Evolutionary conservation across 306 rosid species (phyloP), one percentile per base, ranked within the genome.

Genomic region (Begonia loranthoides): DNA sequence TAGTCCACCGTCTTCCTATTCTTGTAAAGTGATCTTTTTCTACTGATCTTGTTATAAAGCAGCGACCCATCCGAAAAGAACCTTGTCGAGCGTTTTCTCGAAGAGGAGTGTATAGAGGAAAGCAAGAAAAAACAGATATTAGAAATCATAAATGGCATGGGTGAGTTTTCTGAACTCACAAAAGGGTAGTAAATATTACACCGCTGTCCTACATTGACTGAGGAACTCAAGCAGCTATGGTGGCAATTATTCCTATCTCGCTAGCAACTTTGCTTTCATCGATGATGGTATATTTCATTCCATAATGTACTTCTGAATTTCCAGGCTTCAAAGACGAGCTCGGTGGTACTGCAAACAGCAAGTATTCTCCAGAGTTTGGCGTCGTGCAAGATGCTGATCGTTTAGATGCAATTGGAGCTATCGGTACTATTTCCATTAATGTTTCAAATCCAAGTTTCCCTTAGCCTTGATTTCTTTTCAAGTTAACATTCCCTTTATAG

Each of bases 351-450:
- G 61, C 68, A 44, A 67, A 51, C 43, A 40, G 33, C 52, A 79
- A 79, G 28, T 64, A 62, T 65, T 73, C 70, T 73, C 81, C 70
- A 1, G 95, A 89, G 58, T 89, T 84, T 58, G 76, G 87, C 47
- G 79, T 84, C 46, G 90, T 89, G 50, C 95, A 89, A 72, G 97
- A 89, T 76, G 95, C 95, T 50, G 97, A 89, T 70, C 80, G 95
- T 64, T 84, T 84, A 50, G 95, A 89, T 72, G 97, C 97, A 45
- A 89, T 89, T 66, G 97, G 97, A 51, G 97, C 97, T 51, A 79
- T 84, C 71, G 97, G 97, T 89, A 77, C 41, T 63, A 44, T 1
- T 17, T 11, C 17, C 12, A 40, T 41, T 22, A 12, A 14, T 36
- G 13, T 51, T 24, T 28, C 33, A 33, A 1, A 45, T 28, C 16